Conservation (phyloP, 2,329 filamentous ascomycete species). For the Thielaviopsis populi region DNA sequence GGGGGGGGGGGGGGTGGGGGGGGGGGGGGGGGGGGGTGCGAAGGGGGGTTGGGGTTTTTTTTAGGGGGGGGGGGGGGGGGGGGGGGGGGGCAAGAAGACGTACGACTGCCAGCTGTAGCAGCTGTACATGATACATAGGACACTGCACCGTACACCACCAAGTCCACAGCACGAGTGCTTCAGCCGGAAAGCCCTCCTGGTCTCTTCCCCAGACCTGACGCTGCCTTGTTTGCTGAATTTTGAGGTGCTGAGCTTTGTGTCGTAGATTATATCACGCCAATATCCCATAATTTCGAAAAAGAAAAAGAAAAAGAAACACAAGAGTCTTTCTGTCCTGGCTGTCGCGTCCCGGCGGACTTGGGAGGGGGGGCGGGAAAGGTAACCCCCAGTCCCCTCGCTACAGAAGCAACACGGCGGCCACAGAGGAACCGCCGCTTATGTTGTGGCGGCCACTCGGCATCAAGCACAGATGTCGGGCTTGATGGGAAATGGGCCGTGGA, state of each 20-base stretch:
- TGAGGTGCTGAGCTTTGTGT: background rate
- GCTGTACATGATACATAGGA: too few species aligned
- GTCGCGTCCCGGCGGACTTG: background rate
- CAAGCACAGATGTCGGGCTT: background rate
- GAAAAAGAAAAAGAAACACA: too few species aligned
- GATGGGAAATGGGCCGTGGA: background rate
- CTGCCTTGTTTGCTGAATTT: background rate
- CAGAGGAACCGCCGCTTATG: background rate
- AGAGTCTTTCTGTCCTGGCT: background rate
- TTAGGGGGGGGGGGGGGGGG: too few species aligned
- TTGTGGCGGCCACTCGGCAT: background rate
- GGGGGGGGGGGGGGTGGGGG: too few species aligned
- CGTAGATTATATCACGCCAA: background rate
- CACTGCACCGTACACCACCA: too few species aligned
- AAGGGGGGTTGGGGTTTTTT: too few species aligned
- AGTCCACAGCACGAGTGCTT: background rate
- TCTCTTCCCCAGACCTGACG: background rate
- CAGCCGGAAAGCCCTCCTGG: background rate
- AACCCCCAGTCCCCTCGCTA: background rate
- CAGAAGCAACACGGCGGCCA: background rate
- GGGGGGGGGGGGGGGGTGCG: too few species aligned
- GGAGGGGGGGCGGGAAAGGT: too few species aligned
- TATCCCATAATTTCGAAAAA: background rate
- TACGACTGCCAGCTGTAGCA: too few species aligned
- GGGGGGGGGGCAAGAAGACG: too few species aligned